Evolutionary conservation across 176 grass and related monocot species (phyloP), one percentile per base, ranked within the genome.

Genomic region (Bromus sterilis): DNA sequence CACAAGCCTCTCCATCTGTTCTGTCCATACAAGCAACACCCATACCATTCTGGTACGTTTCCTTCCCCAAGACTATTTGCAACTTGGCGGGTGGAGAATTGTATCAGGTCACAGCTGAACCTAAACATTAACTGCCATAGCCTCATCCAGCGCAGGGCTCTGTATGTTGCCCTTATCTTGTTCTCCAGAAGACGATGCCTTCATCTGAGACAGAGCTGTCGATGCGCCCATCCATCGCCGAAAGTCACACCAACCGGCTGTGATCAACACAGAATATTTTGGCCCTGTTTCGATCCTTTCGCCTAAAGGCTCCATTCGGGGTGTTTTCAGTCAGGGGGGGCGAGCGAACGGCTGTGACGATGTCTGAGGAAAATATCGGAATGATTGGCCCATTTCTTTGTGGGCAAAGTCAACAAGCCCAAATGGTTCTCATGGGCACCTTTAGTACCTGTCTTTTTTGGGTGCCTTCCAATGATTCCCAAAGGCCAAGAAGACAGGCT

Each of bases 381-480:
- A 86, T 59, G 59, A 64, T 67, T 81, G 78, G 43, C 21, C 34
- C 34, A 40, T 37, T 75, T 65, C 3, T 29, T 41, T 72, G 24
- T 42, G 18, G 21, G 56, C 66, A 15, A 83, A 56, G 75, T 83
- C 65, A 79, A 88, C 43, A 72, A 78, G 12, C 37, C 28, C 63
- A 55, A 72, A 71, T 71, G 51, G 51, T 35, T 46, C 34, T 53
- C 18, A 60, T 65, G 34, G 33, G 25, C 20, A 56, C 33, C 59
- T 66, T 66, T 71, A 71, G 62, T 53, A 40, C 56, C 62, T 41
- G 20, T 51, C 64, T 69, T 74, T 32, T 82, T 89, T 89, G 36
- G 56, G 73, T 73, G 83, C 46, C 78, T 73, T 86, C 56, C 56
- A 15, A 81, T 71, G 78, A 77, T 42, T 56, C 75, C 87, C 87